Evolutionary conservation across 2,329 filamentous ascomycete species (phyloP).

Genomic region (Akanthomyces uredinophilus): DNA sequence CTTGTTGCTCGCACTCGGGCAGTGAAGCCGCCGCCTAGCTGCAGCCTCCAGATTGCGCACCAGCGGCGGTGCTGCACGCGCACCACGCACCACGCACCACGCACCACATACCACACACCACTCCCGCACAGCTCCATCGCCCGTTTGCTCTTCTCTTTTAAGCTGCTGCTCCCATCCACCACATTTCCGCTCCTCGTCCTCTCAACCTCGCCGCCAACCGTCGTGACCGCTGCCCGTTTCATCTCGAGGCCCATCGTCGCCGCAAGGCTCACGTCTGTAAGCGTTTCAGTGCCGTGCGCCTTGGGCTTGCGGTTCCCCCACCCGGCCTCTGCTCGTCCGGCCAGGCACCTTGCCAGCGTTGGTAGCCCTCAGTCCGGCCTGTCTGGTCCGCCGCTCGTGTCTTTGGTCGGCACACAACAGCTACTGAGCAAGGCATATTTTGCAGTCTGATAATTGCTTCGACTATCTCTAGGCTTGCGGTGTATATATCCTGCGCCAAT

Average conservation of each 20-base stretch:
- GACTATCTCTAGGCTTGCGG: background rate
- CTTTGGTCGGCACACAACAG: background rate
- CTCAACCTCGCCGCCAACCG: constrained; percentile 5
- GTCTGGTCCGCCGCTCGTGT: background rate
- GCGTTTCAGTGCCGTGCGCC: background rate
- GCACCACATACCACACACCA: too few species aligned
- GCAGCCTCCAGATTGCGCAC: background rate
- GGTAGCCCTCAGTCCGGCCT: background rate
- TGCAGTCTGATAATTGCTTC: too few species aligned
- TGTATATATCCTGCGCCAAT: constrained; percentile 8
- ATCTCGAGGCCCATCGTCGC: background rate
- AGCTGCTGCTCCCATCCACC: background rate
- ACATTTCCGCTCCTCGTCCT: background rate
- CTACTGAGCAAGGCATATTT: background rate
- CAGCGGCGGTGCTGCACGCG: background rate
- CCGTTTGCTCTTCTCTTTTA: constrained; percentile 9
- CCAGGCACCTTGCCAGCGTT: constrained; percentile 6
- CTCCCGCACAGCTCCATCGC: constrained; percentile 4
- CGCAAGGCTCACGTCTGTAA: background rate
- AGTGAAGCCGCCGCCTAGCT: constrained; percentile 1
- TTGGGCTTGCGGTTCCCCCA: constrained; percentile 2
- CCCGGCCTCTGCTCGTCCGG: background rate
- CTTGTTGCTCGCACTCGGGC: background rate
- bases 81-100: background rate
- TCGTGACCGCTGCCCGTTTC: background rate